Evolutionary conservation across 768 basidiomycete genomes (phyloP).

Genomic region (Podaxis sp.): DNA sequence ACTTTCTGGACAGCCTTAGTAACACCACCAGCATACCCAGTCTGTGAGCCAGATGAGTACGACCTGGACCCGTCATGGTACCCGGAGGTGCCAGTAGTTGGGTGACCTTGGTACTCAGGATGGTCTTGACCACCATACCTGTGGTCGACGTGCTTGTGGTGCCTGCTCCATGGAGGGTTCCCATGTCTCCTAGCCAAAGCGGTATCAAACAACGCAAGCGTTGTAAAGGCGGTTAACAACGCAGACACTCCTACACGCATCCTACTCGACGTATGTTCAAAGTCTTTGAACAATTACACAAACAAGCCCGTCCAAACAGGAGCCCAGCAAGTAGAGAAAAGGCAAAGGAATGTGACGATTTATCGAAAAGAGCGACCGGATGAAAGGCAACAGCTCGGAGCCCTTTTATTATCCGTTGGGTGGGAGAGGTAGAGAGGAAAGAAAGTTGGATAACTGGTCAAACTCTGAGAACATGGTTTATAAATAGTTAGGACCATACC

Average conservation of each 20-base stretch:
- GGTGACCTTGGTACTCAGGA: neutral
- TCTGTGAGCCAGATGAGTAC: neutral
- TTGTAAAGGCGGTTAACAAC: slow-evolving; percentile 1
- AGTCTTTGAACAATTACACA: neutral
- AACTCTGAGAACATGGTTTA: neutral
- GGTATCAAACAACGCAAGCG: slow-evolving; percentile 9
- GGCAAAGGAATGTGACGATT: neutral
- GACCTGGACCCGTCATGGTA: neutral
- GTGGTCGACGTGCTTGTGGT: neutral
- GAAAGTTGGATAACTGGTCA: neutral
- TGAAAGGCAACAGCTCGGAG: neutral
- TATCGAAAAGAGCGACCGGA: slow-evolving; percentile 6
- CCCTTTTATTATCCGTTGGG: neutral
- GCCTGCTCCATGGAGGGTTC: neutral
- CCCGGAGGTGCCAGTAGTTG: neutral
- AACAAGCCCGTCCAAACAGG: neutral
- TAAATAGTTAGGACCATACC: neutral
- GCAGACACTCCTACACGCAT: slow-evolving; percentile 2
- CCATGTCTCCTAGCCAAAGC: neutral
- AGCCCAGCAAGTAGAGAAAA: neutral
- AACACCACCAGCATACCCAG: neutral
- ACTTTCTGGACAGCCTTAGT: slow-evolving; percentile 36
- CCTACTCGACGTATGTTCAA: neutral
- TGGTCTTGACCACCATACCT: neutral
- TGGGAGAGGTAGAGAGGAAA: neutral